Conservation (phyloP, 2,329 filamentous ascomycete species). For the Pyricularia grisea region DNA sequence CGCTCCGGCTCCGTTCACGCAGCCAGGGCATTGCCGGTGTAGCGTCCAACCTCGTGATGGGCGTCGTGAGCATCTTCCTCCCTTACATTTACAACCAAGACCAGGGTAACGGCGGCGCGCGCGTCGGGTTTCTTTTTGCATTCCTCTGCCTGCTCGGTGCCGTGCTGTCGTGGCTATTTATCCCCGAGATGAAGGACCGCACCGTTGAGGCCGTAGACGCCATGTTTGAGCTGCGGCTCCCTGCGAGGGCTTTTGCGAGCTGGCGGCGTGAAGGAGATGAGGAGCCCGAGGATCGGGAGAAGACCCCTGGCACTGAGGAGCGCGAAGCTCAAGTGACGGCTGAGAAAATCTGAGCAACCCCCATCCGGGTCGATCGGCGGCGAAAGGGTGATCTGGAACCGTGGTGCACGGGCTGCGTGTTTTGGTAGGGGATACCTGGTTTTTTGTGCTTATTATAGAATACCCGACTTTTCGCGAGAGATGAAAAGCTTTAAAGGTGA, state of each 20-base stretch:
- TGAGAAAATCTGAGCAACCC: no score
- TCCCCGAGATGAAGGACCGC: constrained; percentile 15
- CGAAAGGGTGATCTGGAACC: not conserved
- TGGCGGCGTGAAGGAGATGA: not conserved
- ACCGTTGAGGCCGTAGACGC: constrained; percentile 15
- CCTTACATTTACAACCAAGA: constrained; percentile 3
- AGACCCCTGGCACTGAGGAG: not conserved
- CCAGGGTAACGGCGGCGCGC: not conserved
- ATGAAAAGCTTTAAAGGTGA: not conserved
- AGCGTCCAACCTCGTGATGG: not conserved
- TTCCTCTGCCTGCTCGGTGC: not conserved
- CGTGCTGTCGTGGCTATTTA: not conserved
- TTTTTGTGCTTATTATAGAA: not conserved
- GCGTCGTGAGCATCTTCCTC: not conserved
- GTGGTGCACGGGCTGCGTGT: not conserved
- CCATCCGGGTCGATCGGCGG: not conserved
- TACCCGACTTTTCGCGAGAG: not conserved
- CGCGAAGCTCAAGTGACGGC: no score
- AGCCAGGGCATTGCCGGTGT: not conserved
- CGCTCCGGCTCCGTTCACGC: constrained; percentile 1
- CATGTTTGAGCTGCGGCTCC: constrained; percentile 13
- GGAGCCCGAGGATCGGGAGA: not conserved
- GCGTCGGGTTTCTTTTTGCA: not conserved
- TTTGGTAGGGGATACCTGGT: not conserved
- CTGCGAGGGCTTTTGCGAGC: constrained; percentile 3